phyloP scores from a whole-genome alignment of 116 monocot genomes.

The Cymodocea nodosa region DNA sequence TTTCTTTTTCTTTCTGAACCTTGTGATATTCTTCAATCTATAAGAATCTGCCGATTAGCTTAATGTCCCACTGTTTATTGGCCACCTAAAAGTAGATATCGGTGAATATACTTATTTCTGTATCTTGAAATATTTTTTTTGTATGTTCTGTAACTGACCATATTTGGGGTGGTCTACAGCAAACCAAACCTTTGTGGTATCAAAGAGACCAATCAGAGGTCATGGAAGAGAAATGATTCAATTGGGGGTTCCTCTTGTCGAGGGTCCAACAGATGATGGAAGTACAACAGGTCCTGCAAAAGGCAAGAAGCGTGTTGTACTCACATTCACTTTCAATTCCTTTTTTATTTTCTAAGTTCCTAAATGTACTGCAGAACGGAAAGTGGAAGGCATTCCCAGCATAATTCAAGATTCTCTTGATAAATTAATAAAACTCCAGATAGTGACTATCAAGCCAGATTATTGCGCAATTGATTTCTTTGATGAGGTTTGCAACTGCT shows the following conservation, averaged over 20 bases:
- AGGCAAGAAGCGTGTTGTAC: conserved; percentile 3
- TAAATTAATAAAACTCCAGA: conserved; percentile 34
- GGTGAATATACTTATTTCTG: too few relatives aligned
- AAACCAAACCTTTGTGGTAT: conserved; percentile 47
- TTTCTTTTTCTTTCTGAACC: too few relatives aligned
- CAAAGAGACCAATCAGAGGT: conserved; percentile 71
- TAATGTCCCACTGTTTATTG: too few relatives aligned
- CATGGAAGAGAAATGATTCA: conserved; percentile 85
- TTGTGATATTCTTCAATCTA: too few relatives aligned
- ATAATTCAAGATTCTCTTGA: conserved; percentile 47
- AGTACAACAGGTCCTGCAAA: conserved; percentile 3
- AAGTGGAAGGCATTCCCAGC: conserved; percentile 59
- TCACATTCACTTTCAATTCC: neutral
- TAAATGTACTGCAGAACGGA: conserved; percentile 34
- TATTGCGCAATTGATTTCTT: conserved; percentile 82
- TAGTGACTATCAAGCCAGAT: conserved; percentile 35
- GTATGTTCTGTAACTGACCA: neutral
- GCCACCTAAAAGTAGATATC: too few relatives aligned
- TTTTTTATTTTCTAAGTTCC: neutral
- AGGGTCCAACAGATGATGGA: conserved; percentile 52
- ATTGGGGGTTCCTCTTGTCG: conserved; percentile 52
- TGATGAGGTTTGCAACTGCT: conserved; percentile 43
- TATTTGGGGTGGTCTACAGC: conserved; percentile 6
- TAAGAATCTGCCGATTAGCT: too few relatives aligned
- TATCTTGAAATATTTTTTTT: neutral